Conservation (phyloP, 2,329 filamentous ascomycete genomes). For the Xylariaceae sp. region DNA sequence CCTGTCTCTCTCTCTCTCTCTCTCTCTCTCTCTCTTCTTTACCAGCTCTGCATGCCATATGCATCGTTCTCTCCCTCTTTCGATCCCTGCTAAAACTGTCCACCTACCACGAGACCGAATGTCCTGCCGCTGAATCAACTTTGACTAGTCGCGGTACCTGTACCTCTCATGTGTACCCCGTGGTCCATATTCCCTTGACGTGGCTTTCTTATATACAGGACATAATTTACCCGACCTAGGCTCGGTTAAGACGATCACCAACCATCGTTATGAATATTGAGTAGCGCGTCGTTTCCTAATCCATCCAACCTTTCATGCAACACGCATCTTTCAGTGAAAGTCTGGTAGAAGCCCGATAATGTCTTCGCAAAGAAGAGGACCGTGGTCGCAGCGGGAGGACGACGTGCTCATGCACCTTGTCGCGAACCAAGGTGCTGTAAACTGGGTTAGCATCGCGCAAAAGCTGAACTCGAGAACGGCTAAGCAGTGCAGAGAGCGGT, state of each 20-base stretch:
- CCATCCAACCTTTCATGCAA: too few relatives aligned
- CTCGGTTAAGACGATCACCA: background rate
- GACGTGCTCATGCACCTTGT: conserved; percentile 71
- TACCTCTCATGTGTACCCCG: background rate
- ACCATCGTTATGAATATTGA: background rate
- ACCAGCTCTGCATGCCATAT: background rate
- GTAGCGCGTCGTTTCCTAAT: too few relatives aligned
- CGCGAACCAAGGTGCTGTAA: conserved; percentile 70
- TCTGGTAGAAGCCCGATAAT: background rate
- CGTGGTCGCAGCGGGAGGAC: conserved; percentile 83
- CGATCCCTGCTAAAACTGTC: background rate
- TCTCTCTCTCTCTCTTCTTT: conserved; percentile 1
- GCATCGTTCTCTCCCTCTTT: background rate
- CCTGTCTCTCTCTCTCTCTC: too few relatives aligned
- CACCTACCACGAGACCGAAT: too few relatives aligned
- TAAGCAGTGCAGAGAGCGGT: conserved; percentile 94
- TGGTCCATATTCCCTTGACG: background rate
- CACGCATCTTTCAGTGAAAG: conserved; percentile 8
- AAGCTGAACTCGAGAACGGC: conserved; percentile 77
- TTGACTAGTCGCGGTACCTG: background rate
- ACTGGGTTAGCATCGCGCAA: conserved; percentile 87
- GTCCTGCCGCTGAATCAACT: background rate
- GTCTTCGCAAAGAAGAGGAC: conserved; percentile 59
- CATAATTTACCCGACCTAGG: background rate
- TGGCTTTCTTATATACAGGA: background rate